These are phyloP conservation scores for Cucumis cinereus DNA, from an alignment of 306 rosid species.

Conservation along the genomic window DNA sequence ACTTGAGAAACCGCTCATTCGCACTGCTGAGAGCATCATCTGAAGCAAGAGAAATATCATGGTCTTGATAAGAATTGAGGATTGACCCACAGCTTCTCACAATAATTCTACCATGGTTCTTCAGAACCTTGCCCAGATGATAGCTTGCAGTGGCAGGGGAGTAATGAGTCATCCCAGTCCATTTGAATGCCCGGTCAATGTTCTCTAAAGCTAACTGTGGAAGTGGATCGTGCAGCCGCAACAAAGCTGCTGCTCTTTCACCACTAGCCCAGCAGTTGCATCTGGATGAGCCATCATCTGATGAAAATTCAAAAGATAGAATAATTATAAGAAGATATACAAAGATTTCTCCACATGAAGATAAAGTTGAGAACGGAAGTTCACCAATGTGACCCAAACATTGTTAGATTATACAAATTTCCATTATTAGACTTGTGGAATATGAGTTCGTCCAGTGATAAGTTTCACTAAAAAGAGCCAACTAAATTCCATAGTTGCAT, in stretches of 20 bases:
- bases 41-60: slow-evolving; percentile 34
- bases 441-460: not conserved
- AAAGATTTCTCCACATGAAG: not conserved
- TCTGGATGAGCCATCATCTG: slow-evolving; percentile 81
- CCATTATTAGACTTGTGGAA: not conserved
- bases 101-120: slow-evolving; percentile 35
- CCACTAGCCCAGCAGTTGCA: slow-evolving; percentile 81
- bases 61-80: slow-evolving; percentile 49
- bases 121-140: slow-evolving; percentile 48
- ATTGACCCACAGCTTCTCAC: slow-evolving; percentile 49
- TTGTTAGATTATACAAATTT: not conserved
- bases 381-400: not conserved
- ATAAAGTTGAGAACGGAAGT: not conserved
- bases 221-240: slow-evolving; percentile 50
- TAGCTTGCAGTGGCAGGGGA: slow-evolving; percentile 10
- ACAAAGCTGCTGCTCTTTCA: slow-evolving; percentile 65
- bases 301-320: not conserved
- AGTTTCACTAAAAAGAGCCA: not conserved
- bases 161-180: not conserved
- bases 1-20: slow-evolving; percentile 54
- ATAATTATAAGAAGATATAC: not conserved
- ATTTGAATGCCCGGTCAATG: slow-evolving; percentile 11
- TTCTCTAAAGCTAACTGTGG: slow-evolving; percentile 19
- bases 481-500: not conserved
- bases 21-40: slow-evolving; percentile 37